phyloP scores from a whole-genome alignment of 768 basidiomycete genomes.

The Termitomyces eurrhizus region DNA sequence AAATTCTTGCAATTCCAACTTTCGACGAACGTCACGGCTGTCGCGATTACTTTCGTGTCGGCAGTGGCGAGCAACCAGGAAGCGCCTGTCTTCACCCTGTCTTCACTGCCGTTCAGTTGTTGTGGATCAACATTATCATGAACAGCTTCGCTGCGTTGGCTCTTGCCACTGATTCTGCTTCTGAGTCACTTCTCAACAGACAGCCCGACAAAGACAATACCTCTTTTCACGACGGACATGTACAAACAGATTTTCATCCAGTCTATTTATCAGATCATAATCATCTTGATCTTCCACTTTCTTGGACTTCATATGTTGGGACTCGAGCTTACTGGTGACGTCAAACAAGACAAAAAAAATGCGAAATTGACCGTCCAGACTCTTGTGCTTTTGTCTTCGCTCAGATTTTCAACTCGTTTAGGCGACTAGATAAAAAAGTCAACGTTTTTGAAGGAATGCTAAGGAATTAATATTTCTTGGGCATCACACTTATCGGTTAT shows the following conservation, averaged over 20 bases:
- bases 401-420: too few relatives aligned
- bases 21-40: slow-evolving; percentile 93
- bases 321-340: slow-evolving; percentile 32
- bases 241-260: slow-evolving; percentile 94
- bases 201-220: slow-evolving; percentile 85
- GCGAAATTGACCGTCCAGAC: too few relatives aligned
- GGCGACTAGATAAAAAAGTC: too few relatives aligned
- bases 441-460: too few relatives aligned
- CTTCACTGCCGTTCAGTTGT: slow-evolving; percentile 91
- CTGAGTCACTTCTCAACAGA: slow-evolving; percentile 73
- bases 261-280: slow-evolving; percentile 77
- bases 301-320: slow-evolving; percentile 70
- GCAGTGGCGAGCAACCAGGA: slow-evolving; percentile 79
- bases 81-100: too few relatives aligned
- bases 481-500: too few relatives aligned
- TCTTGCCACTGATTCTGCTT: slow-evolving; percentile 94
- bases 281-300: slow-evolving; percentile 91
- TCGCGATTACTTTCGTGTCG: slow-evolving; percentile 88
- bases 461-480: too few relatives aligned
- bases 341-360: too few relatives aligned
- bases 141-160: slow-evolving; percentile 98
- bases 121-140: slow-evolving; percentile 99
- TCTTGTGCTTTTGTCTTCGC: too few relatives aligned
- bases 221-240: slow-evolving; percentile 91
- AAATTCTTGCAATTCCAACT: slow-evolving; percentile 98